These are phyloP conservation scores for Corchorus olitorius DNA, from an alignment of 345 rosid species.

Conservation along the genomic window DNA sequence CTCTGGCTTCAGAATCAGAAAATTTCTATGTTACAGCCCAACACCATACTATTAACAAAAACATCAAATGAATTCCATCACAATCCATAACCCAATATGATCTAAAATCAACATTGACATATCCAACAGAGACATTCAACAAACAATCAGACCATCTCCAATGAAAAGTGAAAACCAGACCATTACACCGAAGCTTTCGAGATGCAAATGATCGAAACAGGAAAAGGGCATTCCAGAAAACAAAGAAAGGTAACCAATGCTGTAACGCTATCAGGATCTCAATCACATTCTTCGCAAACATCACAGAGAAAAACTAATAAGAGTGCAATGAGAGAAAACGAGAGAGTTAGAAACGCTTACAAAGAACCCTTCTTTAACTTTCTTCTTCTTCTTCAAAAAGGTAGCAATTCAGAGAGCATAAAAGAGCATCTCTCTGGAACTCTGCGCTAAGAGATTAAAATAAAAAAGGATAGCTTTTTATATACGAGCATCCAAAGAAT, in stretches of 20 bases:
- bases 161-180: constrained; percentile 1
- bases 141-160: constrained; percentile 12
- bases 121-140: background rate
- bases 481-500: constrained; percentile 8
- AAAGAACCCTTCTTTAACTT: background rate
- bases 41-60: constrained; percentile 5
- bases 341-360: constrained; percentile 16
- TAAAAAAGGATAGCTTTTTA: constrained; percentile 16
- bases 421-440: constrained; percentile 20
- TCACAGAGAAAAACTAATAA: constrained; percentile 4
- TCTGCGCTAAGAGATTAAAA: constrained; percentile 10
- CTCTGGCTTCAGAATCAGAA: background rate
- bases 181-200: background rate
- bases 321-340: background rate
- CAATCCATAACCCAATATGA: background rate
- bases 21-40: background rate
- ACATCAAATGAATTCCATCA: background rate
- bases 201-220: constrained; percentile 5
- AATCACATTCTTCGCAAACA: background rate
- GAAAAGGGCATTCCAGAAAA: background rate
- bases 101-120: background rate
- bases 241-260: constrained; percentile 15
- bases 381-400: constrained; percentile 15
- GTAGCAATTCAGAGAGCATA: constrained; percentile 38
- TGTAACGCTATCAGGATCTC: constrained; percentile 8